Base-by-base conservation (phyloP, 306 rosid genomes). In the Oemleria cerasiformis region DNA sequence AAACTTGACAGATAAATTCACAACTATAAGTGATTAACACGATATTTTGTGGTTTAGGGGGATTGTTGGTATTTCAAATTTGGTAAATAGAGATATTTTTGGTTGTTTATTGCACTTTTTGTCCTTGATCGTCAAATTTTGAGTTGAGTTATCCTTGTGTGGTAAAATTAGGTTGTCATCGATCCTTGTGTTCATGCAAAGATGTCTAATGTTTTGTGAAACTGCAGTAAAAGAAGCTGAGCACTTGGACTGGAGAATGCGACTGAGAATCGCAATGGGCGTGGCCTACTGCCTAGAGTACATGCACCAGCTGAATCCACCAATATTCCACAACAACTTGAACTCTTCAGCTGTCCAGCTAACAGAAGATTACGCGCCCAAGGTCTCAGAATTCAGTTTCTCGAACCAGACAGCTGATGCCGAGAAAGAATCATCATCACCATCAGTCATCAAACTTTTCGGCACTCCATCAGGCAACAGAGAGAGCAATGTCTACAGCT, bases 171-270 rank as follows among this genome's bases (percentile, higher is more conserved):
- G 36, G 36, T 30, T 30, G 36, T 30, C 36, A 4, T 30, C 36
- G 36, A 1, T 30, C 36, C 36, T 30, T 30, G 36, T 30, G 36
- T 30, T 51, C 6, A 9, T 51, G 49, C 62, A 72, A 70, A 41
- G 51, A 73, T 67, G 48, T 53, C 62, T 68, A 60, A 78, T 34
- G 23, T 11, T 11, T 23, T 36, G 45, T 58, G 19, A 43, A 58
- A 20, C 51, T 82, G 79, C 92, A 94, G 99, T 88, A 70, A 75
- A 80, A 85, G 99, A 94, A 83, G 87, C 96, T 5, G 99, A 95
- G 82, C 97, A 95, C 83, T 80, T 95, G 87, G 92, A 95, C 79
- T 95, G 96, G 99, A 81, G 38, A 75, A 86, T 92, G 85, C 86
- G 96, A 60, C 80, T 89, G 11, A 84, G 99, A 78, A 82, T 86